These are phyloP conservation scores for Imleria badia DNA, from an alignment of 768 basidiomycete genomes.

Conservation along the genomic window DNA sequence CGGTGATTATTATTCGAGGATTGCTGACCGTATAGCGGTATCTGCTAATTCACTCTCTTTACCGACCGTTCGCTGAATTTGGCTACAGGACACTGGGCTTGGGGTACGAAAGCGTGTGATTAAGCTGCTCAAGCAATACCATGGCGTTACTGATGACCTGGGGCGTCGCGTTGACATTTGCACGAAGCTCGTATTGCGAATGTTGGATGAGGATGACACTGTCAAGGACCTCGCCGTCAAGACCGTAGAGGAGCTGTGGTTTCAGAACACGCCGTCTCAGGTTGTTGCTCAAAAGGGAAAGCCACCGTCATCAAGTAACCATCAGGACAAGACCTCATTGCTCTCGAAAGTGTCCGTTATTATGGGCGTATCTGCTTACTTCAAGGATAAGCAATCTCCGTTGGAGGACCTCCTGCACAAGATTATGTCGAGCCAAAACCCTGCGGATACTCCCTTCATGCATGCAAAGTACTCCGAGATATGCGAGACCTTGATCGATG, in stretches of 20 bases:
- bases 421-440: constrained; percentile 74
- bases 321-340: constrained; percentile 53
- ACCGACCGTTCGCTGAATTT: neutral
- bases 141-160: constrained; percentile 59
- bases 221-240: constrained; percentile 93
- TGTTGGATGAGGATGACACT: constrained; percentile 91
- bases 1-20: constrained; percentile 82
- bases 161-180: constrained; percentile 75
- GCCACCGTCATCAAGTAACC: constrained; percentile 25
- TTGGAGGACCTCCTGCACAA: constrained; percentile 84
- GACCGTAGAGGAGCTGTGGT: constrained; percentile 91
- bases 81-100: constrained; percentile 82
- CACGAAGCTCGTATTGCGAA: constrained; percentile 75
- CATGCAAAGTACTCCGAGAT: constrained; percentile 76
- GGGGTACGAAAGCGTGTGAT: constrained; percentile 94
- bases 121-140: constrained; percentile 87
- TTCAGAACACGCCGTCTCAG: constrained; percentile 43
- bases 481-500: constrained; percentile 83
- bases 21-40: constrained; percentile 90
- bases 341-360: constrained; percentile 74
- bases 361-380: constrained; percentile 81
- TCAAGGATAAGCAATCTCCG: constrained; percentile 80
- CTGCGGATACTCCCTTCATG: constrained; percentile 48
- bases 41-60: constrained; percentile 23
- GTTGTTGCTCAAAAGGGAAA: constrained; percentile 40